Evolutionary conservation across 2,329 filamentous ascomycete genomes (phyloP).

Genomic region (Arthrobotrys conoides): DNA sequence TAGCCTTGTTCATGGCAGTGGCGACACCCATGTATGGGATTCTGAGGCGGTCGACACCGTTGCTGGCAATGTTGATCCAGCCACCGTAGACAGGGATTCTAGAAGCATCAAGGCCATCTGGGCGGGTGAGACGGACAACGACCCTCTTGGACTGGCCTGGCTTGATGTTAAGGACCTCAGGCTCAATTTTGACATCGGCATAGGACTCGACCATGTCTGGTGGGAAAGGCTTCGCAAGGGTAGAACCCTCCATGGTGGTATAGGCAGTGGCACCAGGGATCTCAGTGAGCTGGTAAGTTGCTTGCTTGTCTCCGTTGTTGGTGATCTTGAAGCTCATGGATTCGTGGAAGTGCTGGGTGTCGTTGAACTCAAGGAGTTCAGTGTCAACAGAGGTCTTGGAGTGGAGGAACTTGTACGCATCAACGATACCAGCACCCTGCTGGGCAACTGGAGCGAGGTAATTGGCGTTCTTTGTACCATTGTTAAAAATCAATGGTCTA

Average conservation of each 20-base stretch:
- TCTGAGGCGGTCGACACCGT: slow-evolving; percentile 67
- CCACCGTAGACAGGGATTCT: slow-evolving; percentile 69
- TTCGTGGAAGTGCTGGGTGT: slow-evolving; percentile 73
- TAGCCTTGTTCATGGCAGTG: slow-evolving; percentile 49
- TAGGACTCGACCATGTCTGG: slow-evolving; percentile 61
- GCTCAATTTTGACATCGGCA: slow-evolving; percentile 62
- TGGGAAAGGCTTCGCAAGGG: slow-evolving; percentile 61
- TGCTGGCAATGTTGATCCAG: slow-evolving; percentile 68
- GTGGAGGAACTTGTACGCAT: slow-evolving; percentile 74
- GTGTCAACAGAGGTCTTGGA: slow-evolving; percentile 71
- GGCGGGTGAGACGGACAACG: slow-evolving; percentile 68
- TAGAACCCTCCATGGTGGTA: slow-evolving; percentile 67
- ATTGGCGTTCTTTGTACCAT: slow-evolving; percentile 64
- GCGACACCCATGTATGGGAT: slow-evolving; percentile 67
- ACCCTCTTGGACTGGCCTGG: slow-evolving; percentile 64
- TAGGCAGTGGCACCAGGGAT: slow-evolving; percentile 72
- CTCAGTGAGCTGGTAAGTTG: slow-evolving; percentile 72
- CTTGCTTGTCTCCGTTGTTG: slow-evolving; percentile 70
- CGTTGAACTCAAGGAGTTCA: slow-evolving; percentile 76
- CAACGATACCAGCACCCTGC: slow-evolving; percentile 74
- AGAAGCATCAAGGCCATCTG: slow-evolving; percentile 66
- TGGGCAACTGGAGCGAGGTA: slow-evolving; percentile 71
- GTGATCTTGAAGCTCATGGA: slow-evolving; percentile 72
- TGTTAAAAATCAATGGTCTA: slow-evolving; percentile 68
- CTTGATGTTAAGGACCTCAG: slow-evolving; percentile 64